Conservation (phyloP, 139 green algal species). For the Bryopsis sp. region DNA sequence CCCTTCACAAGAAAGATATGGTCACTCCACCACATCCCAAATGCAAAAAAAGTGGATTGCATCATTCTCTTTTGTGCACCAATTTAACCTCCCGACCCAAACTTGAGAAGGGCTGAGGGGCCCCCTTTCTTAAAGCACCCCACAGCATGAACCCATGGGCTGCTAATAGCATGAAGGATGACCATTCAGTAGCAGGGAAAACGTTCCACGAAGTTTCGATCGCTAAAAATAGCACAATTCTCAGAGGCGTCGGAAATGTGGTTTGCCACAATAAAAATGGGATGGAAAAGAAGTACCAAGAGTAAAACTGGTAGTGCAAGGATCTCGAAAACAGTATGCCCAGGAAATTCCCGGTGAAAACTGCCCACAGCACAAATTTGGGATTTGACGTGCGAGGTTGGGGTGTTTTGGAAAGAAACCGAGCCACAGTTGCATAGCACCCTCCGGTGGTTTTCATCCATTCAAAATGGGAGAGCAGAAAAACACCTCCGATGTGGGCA, state of each 20-base stretch:
- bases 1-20: no score
- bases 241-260: neutral
- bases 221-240: neutral
- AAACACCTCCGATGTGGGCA: neutral
- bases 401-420: neutral
- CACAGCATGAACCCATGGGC: neutral
- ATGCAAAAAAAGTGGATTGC: no score
- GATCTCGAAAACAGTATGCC: slow-evolving; percentile 63
- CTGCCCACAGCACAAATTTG: slow-evolving; percentile 27
- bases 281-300: slow-evolving; percentile 66
- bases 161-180: neutral
- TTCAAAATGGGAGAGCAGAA: neutral
- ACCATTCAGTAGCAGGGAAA: neutral
- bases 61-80: no score
- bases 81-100: no score
- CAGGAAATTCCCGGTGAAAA: slow-evolving; percentile 67
- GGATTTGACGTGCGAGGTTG: neutral
- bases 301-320: slow-evolving; percentile 86
- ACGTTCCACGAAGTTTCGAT: slow-evolving; percentile 15
- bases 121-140: no score
- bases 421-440: neutral
- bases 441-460: neutral
- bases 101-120: no score
- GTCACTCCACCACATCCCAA: no score
- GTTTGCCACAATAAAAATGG: slow-evolving; percentile 55